phyloP scores from a whole-genome alignment of 2,329 filamentous ascomycete species.

The Alternaria viburni region DNA sequence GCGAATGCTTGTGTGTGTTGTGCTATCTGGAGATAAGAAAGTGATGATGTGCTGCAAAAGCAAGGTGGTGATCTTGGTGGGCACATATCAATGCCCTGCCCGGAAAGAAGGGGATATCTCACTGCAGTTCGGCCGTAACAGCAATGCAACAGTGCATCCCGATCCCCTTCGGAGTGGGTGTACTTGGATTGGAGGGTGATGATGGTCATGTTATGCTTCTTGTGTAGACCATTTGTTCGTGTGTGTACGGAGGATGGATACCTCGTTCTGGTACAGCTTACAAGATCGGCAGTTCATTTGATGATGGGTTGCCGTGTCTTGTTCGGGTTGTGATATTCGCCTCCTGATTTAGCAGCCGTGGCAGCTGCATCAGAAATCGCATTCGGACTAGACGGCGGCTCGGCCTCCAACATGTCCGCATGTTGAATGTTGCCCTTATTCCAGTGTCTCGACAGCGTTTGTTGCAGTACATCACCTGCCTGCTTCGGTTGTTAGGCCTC shows the following conservation, averaged over 20 bases:
- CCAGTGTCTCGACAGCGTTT: no score
- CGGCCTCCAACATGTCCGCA: neutral
- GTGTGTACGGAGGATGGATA: neutral
- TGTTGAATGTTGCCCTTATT: neutral
- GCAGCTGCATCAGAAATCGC: neutral
- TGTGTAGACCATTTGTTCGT: neutral
- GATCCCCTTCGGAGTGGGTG: neutral
- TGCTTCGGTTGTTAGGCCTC: neutral
- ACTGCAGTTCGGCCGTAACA: neutral
- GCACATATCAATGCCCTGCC: neutral
- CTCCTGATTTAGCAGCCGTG: neutral
- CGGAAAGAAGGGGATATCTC: neutral
- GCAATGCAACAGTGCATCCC: neutral
- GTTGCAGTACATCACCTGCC: neutral
- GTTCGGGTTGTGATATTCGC: neutral
- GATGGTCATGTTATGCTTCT: neutral
- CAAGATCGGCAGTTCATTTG: neutral
- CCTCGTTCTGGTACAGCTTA: neutral
- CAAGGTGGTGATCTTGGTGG: neutral
- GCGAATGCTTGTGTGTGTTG: neutral
- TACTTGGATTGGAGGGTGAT: neutral
- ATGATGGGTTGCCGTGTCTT: neutral
- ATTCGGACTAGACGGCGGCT: neutral
- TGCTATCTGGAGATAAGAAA: neutral
- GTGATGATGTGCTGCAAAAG: neutral